These are phyloP conservation scores for Trichoderma sp. DNA, from an alignment of 2,329 filamentous ascomycete genomes.

Conservation along the genomic window DNA sequence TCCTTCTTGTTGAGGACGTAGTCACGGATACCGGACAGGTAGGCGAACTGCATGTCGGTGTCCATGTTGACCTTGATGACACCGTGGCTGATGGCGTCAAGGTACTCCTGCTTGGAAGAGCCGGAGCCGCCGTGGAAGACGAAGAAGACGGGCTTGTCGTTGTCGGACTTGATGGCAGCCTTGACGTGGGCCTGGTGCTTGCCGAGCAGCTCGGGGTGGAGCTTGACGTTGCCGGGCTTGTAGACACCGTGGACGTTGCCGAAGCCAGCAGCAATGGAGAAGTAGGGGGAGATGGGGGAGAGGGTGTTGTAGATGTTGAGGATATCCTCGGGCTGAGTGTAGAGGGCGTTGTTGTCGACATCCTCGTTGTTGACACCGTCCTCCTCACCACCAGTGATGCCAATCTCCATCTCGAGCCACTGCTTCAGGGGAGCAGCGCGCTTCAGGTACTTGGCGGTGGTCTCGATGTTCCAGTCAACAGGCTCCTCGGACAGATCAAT, in stretches of 20 bases:
- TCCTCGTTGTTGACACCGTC: slow-evolving; percentile 98
- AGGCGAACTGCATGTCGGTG: slow-evolving; percentile 95
- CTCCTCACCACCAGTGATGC: slow-evolving; percentile 94
- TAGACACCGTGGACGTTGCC: slow-evolving; percentile 99
- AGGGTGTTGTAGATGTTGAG: slow-evolving; percentile 86
- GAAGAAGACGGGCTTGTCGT: slow-evolving; percentile 94
- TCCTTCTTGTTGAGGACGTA: slow-evolving; percentile 94
- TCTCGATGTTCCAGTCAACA: slow-evolving; percentile 86
- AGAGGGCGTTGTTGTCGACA: slow-evolving; percentile 94
- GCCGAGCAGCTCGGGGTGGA: slow-evolving; percentile 90
- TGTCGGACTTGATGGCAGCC: slow-evolving; percentile 67
- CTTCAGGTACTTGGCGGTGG: slow-evolving; percentile 90
- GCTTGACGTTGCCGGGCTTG: slow-evolving; percentile 95
- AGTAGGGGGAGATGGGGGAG: slow-evolving; percentile 84
- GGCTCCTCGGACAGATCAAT: slow-evolving; percentile 94
- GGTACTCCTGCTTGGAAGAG: slow-evolving; percentile 85
- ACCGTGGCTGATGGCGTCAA: slow-evolving; percentile 83
- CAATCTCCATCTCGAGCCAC: slow-evolving; percentile 93
- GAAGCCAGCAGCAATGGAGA: slow-evolving; percentile 97
- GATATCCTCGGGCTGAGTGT: slow-evolving; percentile 98
- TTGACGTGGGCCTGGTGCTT: slow-evolving; percentile 95
- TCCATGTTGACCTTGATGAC: slow-evolving; percentile 99
- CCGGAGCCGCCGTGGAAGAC: slow-evolving; percentile 99
- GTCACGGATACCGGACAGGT: slow-evolving; percentile 88
- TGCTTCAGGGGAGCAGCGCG: slow-evolving; percentile 95